phyloP scores from a whole-genome alignment of 441 rosid genomes.

The Gossypium schwendimanii region DNA sequence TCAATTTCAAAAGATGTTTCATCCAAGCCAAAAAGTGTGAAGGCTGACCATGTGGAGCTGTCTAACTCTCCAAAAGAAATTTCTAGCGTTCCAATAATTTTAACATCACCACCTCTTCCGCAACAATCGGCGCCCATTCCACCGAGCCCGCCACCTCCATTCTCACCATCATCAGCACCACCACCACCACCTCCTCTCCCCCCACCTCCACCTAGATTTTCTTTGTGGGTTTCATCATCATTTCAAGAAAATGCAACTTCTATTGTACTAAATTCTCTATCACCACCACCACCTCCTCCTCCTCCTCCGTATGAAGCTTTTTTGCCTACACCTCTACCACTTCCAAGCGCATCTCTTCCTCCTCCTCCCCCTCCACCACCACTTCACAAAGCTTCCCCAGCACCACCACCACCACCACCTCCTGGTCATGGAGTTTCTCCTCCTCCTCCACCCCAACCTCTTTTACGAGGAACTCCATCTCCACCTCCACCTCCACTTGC shows the following conservation, averaged over 20 bases:
- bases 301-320: slow-evolving; percentile 16
- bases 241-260: neutral
- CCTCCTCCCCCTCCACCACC: slow-evolving; percentile 13
- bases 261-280: slow-evolving; percentile 4
- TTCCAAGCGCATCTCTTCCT: neutral
- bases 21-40: slow-evolving; percentile 11
- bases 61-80: slow-evolving; percentile 30
- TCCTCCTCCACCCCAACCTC: slow-evolving; percentile 28
- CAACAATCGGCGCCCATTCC: slow-evolving; percentile 24
- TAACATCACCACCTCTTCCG: slow-evolving; percentile 25
- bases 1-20: slow-evolving; percentile 31
- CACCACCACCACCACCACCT: slow-evolving; percentile 11
- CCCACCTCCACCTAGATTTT: slow-evolving; percentile 16
- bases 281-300: slow-evolving; percentile 20
- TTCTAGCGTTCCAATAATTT: slow-evolving; percentile 26
- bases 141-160: slow-evolving; percentile 24
- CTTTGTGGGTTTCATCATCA: neutral
- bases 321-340: slow-evolving; percentile 35
- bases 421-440: slow-evolving; percentile 14
- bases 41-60: slow-evolving; percentile 27
- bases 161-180: slow-evolving; percentile 25
- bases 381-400: neutral
- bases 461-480: slow-evolving; percentile 17
- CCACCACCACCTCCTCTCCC: slow-evolving; percentile 27
- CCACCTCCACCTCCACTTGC: slow-evolving; percentile 22